Conservation (phyloP, 495 filamentous ascomycete genomes). For the Beverwykella pulmonaria region DNA sequence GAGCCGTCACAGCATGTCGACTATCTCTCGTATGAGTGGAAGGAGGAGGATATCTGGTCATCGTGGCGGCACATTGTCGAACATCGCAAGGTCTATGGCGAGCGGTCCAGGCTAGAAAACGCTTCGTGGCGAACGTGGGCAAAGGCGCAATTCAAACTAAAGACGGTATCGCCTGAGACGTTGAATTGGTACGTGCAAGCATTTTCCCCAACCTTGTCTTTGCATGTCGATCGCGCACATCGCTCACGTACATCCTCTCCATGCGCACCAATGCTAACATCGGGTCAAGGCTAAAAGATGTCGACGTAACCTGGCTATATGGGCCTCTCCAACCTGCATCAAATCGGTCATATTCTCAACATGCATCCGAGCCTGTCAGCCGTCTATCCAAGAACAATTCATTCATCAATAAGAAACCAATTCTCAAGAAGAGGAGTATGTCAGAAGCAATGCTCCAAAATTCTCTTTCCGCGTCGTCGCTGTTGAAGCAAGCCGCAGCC, state of each 20-base stretch:
- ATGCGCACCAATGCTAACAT: conserved; percentile 25
- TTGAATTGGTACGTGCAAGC: conserved; percentile 75
- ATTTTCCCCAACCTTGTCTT: neutral
- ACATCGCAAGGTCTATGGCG: conserved; percentile 73
- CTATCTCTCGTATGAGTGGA: conserved; percentile 94
- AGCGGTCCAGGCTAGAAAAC: conserved; percentile 85
- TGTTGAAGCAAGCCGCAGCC: conserved; percentile 91
- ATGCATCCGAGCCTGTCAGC: conserved; percentile 57
- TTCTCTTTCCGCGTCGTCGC: conserved; percentile 85
- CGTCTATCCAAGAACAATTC: conserved; percentile 78
- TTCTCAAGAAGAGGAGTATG: conserved; percentile 93
- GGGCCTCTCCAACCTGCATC: conserved; percentile 78
- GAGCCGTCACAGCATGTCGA: conserved; percentile 92
- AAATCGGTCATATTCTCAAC: conserved; percentile 43
- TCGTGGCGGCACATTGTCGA: conserved; percentile 92
- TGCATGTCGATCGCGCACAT: conserved; percentile 1
- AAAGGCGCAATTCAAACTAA: conserved; percentile 80
- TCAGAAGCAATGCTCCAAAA: conserved; percentile 93
- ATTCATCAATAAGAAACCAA: conserved; percentile 84
- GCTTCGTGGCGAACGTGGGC: conserved; percentile 99
- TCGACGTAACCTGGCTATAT: conserved; percentile 97
- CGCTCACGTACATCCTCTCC: neutral
- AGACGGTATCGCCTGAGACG: conserved; percentile 83
- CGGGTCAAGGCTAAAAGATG: conserved; percentile 82
- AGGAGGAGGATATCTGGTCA: conserved; percentile 95